A percentile compares a stretch with the other conserved stretches of the same genome.
These are phyloP conservation scores for Ilyonectria sp. DNA, from an alignment of 2,329 filamentous ascomycete genomes.

Conservation along the genomic window DNA sequence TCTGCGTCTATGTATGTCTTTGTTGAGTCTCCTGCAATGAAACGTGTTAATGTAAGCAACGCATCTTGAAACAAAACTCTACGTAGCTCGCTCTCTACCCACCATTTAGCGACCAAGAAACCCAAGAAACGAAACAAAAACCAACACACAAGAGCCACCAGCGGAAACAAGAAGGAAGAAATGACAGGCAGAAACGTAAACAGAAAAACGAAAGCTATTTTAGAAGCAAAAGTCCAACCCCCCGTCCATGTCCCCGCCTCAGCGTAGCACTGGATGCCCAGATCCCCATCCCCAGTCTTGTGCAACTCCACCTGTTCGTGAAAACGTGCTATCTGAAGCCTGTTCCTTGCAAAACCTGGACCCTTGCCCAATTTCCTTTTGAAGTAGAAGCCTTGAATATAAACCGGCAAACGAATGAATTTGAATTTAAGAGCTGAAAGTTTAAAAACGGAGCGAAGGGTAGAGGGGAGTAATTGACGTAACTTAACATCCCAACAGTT, in stretches of 20 bases:
- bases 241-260: conserved; percentile 1
- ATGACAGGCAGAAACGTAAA: conserved; percentile 4
- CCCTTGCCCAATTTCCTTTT: background rate
- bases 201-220: conserved; percentile 7
- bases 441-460: conserved; percentile 4
- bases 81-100: background rate
- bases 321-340: conserved; percentile 7
- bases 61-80: conserved; percentile 6
- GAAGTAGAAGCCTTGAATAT: background rate
- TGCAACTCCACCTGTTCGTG: conserved; percentile 8
- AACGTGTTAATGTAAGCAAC: background rate
- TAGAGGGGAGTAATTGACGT: conserved; percentile 12
- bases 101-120: background rate
- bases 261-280: background rate
- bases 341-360: conserved; percentile 2
- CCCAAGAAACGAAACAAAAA: conserved; percentile 6
- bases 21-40: conserved; percentile 1
- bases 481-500: background rate
- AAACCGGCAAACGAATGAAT: conserved; percentile 4
- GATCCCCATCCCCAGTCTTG: background rate
- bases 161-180: conserved; percentile 9
- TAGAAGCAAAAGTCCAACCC: conserved; percentile 25
- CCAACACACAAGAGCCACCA: background rate
- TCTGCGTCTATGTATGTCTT: conserved; percentile 11
- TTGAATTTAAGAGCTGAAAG: background rate